A percentile compares a stretch with the other conserved stretches of the same genome.
phyloP scores from a whole-genome alignment of 306 rosid species.

The Gillenia trifoliata region DNA sequence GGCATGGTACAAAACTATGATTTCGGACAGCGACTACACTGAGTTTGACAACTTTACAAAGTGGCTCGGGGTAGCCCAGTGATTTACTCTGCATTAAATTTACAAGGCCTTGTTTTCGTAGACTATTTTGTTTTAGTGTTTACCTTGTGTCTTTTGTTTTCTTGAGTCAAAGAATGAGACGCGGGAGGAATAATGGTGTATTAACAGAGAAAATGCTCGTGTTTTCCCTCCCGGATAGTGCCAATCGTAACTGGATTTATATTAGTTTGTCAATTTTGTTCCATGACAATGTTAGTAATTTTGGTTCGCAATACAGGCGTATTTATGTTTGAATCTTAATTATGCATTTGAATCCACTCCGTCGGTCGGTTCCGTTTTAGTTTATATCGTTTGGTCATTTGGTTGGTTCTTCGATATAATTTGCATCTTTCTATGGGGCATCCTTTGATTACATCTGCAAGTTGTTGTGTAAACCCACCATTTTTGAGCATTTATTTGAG shows the following conservation, averaged over 20 bases:
- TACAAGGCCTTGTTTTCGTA: neutral
- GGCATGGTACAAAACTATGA: slow-evolving; percentile 37
- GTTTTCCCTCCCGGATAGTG: neutral
- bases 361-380: too few species aligned
- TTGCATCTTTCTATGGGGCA: too few species aligned
- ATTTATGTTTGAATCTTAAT: neutral
- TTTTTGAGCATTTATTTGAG: too few species aligned
- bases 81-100: neutral
- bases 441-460: too few species aligned
- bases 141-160: slow-evolving; percentile 9
- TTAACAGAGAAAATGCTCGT: neutral
- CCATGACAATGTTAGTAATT: neutral
- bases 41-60: slow-evolving; percentile 39
- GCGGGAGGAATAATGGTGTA: slow-evolving; percentile 14
- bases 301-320: slow-evolving; percentile 5
- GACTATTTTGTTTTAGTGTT: slow-evolving; percentile 8
- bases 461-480: too few species aligned
- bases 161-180: slow-evolving; percentile 22
- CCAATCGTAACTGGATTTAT: slow-evolving; percentile 3
- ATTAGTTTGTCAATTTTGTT: slow-evolving; percentile 14
- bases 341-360: too few species aligned
- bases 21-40: slow-evolving; percentile 39
- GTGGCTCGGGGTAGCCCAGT: slow-evolving; percentile 27
- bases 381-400: too few species aligned
- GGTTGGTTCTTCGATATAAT: too few species aligned